Percentiles rank a stretch among this genome's conserved stretches.
Evolutionary conservation across 306 rosid species (phyloP).

Genomic region (Dicorynia guianensis): DNA sequence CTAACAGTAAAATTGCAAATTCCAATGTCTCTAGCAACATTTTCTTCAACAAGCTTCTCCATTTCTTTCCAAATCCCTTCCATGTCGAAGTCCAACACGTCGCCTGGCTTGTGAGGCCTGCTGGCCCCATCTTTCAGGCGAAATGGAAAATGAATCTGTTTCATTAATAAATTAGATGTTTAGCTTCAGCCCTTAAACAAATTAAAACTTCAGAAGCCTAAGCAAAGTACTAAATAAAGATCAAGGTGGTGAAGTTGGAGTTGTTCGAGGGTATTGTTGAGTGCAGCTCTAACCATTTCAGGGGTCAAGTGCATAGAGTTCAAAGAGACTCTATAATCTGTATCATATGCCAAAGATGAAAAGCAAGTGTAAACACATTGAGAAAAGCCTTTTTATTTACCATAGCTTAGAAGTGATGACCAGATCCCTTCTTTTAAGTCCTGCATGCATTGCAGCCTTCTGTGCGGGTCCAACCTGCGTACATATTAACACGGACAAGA

Average conservation of each 20-base stretch:
- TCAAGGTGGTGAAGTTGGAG: conserved; percentile 48
- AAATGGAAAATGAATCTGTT: conserved; percentile 37
- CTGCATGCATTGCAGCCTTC: conserved; percentile 42
- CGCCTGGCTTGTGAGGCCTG: conserved; percentile 33
- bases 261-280: conserved; percentile 37
- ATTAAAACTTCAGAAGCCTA: not conserved
- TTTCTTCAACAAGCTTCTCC: conserved; percentile 38
- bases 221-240: conserved; percentile 33
- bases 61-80: conserved; percentile 42
- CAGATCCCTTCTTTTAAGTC: conserved; percentile 42
- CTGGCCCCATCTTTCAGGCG: conserved; percentile 31
- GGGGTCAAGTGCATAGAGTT: conserved; percentile 36
- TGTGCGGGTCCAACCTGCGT: conserved; percentile 40
- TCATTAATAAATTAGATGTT: not conserved
- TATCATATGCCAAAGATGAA: too few relatives aligned
- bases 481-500: not conserved
- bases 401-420: conserved; percentile 43
- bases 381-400: not conserved
- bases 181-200: not conserved
- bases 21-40: conserved; percentile 33
- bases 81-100: conserved; percentile 30
- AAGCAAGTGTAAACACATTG: too few relatives aligned
- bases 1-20: conserved; percentile 37
- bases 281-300: conserved; percentile 40
- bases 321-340: not conserved